A percentile compares a stretch with the other conserved stretches of the same genome.
Conservation (phyloP, 2,329 filamentous ascomycete species). For the Botryotinia globosa region DNA sequence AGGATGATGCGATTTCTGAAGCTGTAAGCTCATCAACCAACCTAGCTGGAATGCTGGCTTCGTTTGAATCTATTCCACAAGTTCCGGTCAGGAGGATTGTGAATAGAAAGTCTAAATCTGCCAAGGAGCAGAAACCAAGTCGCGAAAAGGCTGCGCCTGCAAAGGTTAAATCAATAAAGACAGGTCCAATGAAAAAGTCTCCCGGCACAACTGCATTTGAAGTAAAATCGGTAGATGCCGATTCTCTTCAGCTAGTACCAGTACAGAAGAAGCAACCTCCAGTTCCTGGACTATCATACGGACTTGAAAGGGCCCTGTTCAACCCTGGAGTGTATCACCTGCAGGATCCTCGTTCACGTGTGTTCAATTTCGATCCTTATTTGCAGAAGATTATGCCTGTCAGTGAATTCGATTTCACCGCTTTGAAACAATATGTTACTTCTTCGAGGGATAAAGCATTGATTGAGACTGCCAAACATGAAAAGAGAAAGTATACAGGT, state of each 20-base stretch:
- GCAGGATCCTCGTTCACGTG: constrained; percentile 80
- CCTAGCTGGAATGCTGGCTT: constrained; percentile 14
- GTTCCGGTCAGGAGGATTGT: background rate
- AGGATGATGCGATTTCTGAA: background rate
- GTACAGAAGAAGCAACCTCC: constrained; percentile 33
- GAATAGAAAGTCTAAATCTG: background rate
- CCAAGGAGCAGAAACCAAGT: background rate
- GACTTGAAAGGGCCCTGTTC: constrained; percentile 67
- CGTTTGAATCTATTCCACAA: constrained; percentile 13
- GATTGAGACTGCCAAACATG: constrained; percentile 61
- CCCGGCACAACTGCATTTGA: constrained; percentile 23
- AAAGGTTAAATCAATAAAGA: background rate
- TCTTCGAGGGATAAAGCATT: constrained; percentile 80
- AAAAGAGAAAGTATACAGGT: constrained; percentile 79
- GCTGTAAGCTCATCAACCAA: background rate
- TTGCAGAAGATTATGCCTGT: constrained; percentile 91
- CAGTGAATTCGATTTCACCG: constrained; percentile 85
- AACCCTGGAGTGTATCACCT: constrained; percentile 90
- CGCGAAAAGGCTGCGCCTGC: background rate
- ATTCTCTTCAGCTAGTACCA: constrained; percentile 32
- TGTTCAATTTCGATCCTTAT: constrained; percentile 97
- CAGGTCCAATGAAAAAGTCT: constrained; percentile 8
- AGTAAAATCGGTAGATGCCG: constrained; percentile 33
- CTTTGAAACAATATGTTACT: constrained; percentile 82
- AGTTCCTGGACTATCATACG: constrained; percentile 38